Percentiles rank a stretch among this genome's conserved stretches.
phyloP scores from a whole-genome alignment of 139 green algal genomes.

The Coelastrella sp. region DNA sequence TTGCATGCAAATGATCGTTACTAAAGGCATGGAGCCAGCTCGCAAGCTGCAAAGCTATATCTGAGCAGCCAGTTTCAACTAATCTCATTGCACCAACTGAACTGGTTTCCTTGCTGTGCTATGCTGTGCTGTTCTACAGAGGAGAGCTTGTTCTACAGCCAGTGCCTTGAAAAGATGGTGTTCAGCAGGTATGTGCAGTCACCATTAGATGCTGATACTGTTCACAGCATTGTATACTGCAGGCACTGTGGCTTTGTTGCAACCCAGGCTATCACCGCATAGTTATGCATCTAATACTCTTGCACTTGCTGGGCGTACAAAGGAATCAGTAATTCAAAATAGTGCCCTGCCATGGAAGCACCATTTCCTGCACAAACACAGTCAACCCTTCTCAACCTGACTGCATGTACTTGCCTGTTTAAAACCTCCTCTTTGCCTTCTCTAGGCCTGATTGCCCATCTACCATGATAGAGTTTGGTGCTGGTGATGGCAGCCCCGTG shows the following conservation, averaged over 20 bases:
- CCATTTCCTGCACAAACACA: background rate
- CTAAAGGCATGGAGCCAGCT: no score
- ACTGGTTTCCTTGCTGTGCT: no score
- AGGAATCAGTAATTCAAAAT: background rate
- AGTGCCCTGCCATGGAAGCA: background rate
- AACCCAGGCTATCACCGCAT: background rate
- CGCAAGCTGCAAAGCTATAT: no score
- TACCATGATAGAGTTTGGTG: slow-evolving; percentile 63
- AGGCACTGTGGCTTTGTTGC: background rate
- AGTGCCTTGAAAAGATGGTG: slow-evolving; percentile 58
- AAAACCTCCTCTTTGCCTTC: background rate
- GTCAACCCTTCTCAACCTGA: background rate
- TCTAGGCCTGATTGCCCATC: slow-evolving; percentile 3
- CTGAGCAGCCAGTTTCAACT: no score
- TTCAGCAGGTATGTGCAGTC: slow-evolving; percentile 34
- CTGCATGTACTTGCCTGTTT: background rate
- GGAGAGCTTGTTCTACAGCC: slow-evolving; percentile 63
- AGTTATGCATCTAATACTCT: background rate
- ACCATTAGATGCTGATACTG: background rate
- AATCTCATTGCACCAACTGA: no score
- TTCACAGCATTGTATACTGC: background rate
- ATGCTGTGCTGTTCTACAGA: slow-evolving; percentile 47
- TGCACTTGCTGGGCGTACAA: background rate
- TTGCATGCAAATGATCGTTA: no score
- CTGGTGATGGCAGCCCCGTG: slow-evolving; percentile 61